Base-by-base conservation (phyloP, 805 yeast genomes). In the Kuraishia ogatae region DNA sequence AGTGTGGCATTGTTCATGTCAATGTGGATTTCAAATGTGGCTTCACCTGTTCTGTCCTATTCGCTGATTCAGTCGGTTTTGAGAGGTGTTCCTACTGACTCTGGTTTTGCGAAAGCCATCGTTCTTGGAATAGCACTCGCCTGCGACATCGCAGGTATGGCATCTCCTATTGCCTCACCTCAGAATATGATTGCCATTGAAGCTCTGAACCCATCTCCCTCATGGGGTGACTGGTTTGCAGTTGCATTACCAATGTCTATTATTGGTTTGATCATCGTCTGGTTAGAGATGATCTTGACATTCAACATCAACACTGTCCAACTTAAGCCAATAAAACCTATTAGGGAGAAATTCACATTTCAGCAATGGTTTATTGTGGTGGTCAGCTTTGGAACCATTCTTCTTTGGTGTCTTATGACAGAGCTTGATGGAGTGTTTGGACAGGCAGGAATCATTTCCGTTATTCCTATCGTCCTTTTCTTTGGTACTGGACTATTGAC, bases 1-100 rank as follows among this genome's bases (percentile, higher is more conserved):
- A 68, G 73, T 43, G 80, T 79, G 23, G 77, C 82, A 0, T 61
- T 78, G 48, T 79, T 79, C 60, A 72, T 79, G 26, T 77, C 82
- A 2, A 79, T 79, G 83, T 79, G 83, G 83, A 79, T 79, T 19
- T 77, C 82, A 1, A 79, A 79, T 56, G 83, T 79, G 50, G 83
- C 83, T 2, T 80, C 82, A 0, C 83, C 83, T 1, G 83, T 79
- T 11, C 69, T 79, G 54, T 76, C 81, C 59, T 79, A 76, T 60
- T 78, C 82, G 1, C 69, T 79, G 56, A 75, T 78, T 55, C 77
- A 73, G 60, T 82, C 82, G 2, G 64, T 79, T 43, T 71, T 79
- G 55, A 71, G 78, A 57, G 67, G 70, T 64, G 50, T 68, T 59
- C 59, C 78, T 68, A 54, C 66, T 54, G 63, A 76, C 51, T 65